Evolutionary conservation across 331 rosid genomes (phyloP), one percentile per base, ranked within the genome.

Genomic region (Rhamnella rubrinervis): DNA sequence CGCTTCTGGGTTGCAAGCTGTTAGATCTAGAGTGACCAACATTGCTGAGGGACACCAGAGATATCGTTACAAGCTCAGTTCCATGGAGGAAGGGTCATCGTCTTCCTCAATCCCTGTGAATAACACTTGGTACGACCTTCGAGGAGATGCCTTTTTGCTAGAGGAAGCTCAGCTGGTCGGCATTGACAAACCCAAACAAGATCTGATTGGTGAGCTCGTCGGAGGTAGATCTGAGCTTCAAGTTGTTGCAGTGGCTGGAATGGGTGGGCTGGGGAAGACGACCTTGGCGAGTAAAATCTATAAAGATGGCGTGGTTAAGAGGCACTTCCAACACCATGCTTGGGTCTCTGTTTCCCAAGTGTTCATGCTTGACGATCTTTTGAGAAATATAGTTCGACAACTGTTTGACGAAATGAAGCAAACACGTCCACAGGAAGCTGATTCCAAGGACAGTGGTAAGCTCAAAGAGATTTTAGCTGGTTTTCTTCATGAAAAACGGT

Each of bases 211-310:
- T 56, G 44, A 65, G 65, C 72, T 73, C 7, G 18, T 73, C 13
- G 61, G 51, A 0, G 76, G 60, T 3, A 55, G 55, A 19, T 61
- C 61, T 2, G 53, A 47, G 26, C 61, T 58, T 5, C 68, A 53
- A 62, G 69, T 71, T 26, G 61, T 71, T 61, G 62, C 76, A 14
- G 26, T 59, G 74, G 52, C 59, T 16, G 74, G 66, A 35, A 70
- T 70, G 74, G 66, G 74, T 16, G 66, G 74, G 20, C 25, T 51
- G 70, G 76, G 76, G 55, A 72, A 72, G 4, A 72, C 76, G 26
- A 72, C 76, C 63, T 72, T 72, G 76, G 76, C 56, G 47, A 72
- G 55, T 55, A 69, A 62, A 55, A 49, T 72, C 55, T 72, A 62
- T 18, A 55, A 72, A 53, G 63, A 72, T 25, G 35, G 40, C 21